These are phyloP conservation scores for Goffeauzyma gilvescens DNA, from an alignment of 768 basidiomycete species.

Conservation along the genomic window DNA sequence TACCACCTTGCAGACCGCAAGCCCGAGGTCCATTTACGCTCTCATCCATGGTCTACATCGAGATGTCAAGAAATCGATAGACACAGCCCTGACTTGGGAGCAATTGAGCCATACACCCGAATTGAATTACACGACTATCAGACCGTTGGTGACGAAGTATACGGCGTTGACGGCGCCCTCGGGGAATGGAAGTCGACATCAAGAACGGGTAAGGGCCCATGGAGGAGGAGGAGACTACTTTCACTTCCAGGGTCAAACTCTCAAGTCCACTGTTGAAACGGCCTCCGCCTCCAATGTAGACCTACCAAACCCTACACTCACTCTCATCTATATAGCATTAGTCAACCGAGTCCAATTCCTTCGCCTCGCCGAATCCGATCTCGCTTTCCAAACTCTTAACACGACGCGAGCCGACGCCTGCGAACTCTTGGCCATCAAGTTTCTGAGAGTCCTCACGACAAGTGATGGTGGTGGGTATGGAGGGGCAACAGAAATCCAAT, in stretches of 20 bases:
- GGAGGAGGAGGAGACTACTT: too few species aligned
- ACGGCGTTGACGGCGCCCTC: conserved; percentile 12
- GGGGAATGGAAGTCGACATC: conserved; percentile 11
- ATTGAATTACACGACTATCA: conserved; percentile 26
- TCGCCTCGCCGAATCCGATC: conserved; percentile 45
- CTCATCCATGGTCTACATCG: too few species aligned
- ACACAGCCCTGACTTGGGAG: conserved; percentile 29
- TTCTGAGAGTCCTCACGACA: too few species aligned
- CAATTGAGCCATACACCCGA: conserved; percentile 13
- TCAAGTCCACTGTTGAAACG: too few species aligned
- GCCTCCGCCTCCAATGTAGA: too few species aligned
- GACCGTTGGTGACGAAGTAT: conserved; percentile 22
- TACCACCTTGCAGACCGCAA: too few species aligned
- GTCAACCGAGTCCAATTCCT: too few species aligned
- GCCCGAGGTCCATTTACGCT: not conserved
- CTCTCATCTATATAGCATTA: conserved; percentile 14
- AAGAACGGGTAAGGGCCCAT: not conserved
- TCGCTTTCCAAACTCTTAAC: conserved; percentile 58
- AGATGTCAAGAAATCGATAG: too few species aligned
- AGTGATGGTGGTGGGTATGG: too few species aligned
- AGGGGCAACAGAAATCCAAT: conserved; percentile 55
- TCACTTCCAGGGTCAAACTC: too few species aligned
- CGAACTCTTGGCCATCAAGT: conserved; percentile 54
- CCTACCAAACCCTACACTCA: not conserved
- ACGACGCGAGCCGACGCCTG: conserved; percentile 55